Conservation (phyloP, 495 filamentous ascomycete species). For the Daldinia bambusicola region DNA sequence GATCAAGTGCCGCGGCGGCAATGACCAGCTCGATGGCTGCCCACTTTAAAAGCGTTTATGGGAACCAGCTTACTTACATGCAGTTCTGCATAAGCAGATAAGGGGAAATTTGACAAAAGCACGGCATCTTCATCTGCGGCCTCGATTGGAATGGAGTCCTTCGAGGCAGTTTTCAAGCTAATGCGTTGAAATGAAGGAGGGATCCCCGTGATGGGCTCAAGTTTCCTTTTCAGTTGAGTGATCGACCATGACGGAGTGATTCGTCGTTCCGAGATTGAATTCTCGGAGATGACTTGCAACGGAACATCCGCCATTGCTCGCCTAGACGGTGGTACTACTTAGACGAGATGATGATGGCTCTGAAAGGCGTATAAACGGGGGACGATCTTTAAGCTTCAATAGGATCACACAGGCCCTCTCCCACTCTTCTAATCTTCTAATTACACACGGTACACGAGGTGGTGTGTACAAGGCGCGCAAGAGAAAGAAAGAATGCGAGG, state of each 20-base stretch:
- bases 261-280: constrained; percentile 81
- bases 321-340: constrained; percentile 47
- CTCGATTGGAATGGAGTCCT: constrained; percentile 65
- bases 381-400: constrained; percentile 26
- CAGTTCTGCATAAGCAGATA: constrained; percentile 78
- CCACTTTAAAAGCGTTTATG: constrained; percentile 12
- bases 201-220: constrained; percentile 93
- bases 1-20: constrained; percentile 6
- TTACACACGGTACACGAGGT: constrained; percentile 16
- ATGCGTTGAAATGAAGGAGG: constrained; percentile 83
- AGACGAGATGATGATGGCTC: constrained; percentile 33
- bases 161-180: constrained; percentile 67
- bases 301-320: constrained; percentile 81
- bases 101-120: constrained; percentile 67
- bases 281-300: constrained; percentile 81
- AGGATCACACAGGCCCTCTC: constrained; percentile 6
- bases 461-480: constrained; percentile 3
- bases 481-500: constrained; percentile 28
- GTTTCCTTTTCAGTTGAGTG: constrained; percentile 82
- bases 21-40: constrained; percentile 14
- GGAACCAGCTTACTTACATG: constrained; percentile 66
- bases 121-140: constrained; percentile 74
- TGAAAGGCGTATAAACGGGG: constrained; percentile 33
- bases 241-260: constrained; percentile 95
- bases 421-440: constrained; percentile 7